Evolutionary conservation across 192 early-diverging fungal genomes (phyloP), one percentile per base, ranked within the genome.

Genomic region (Pecoramyces ruminantium): DNA sequence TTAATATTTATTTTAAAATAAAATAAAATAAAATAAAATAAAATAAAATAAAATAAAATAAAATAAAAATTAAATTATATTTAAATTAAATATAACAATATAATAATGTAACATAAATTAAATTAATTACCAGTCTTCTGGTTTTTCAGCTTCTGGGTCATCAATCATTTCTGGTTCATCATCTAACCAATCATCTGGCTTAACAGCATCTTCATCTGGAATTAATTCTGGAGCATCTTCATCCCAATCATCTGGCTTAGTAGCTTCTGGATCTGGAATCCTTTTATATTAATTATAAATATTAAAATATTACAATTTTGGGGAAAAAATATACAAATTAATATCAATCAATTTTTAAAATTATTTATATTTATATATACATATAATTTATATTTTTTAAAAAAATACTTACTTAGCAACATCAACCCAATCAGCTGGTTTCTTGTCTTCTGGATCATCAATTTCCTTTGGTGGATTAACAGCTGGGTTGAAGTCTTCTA

Each of bases 401-500:
- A n/a, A n/a, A n/a, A n/a, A n/a, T n/a, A 84, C 18, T 5, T 30
- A 85, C 85, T 93, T 89, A 79, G 92, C 93, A 29, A 89, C 88
- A 78, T 96, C 95, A 29, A 94, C 95, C 96, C 96, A 97, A 87
- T 95, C 92, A 6, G 84, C 84, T 25, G 96, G 96, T 89, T 95
- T 96, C 78, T 81, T 85, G 87, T 97, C 96, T 78, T 92, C 91
- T 89, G 79, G 88, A 29, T 93, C 92, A 30, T 89, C 89, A 77
- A 93, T 93, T 83, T 94, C 93, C 86, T 93, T 93, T 67, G 93
- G 91, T 30, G 96, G 95, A 86, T 96, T 96, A 42, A 97, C 94
- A 13, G 95, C 83, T 27, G 95, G 95, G 38, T 82, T 86, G 87
- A 97, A 94, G 86, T 93, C 91, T 34, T 90, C 88, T 28, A 96